Base-by-base conservation (phyloP, 805 yeast species). In the Lachancea dasiensis region DNA sequence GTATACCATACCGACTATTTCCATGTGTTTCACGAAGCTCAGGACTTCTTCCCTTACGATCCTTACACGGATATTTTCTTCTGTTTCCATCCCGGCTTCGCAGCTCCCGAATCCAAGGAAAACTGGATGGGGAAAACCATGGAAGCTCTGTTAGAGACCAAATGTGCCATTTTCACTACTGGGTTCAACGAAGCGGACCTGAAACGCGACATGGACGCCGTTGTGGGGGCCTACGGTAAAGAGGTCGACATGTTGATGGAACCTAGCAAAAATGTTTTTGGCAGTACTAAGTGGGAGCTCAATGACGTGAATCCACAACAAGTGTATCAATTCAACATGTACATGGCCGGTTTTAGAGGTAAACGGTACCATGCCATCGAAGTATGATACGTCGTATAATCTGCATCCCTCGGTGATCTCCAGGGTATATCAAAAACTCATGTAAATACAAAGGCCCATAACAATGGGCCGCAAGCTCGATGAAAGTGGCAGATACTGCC, bases 41-140 rank as follows among this genome's bases (percentile, higher is more conserved):
- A 89, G 52, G 97, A 90, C 64, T 85, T 92, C 60, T 86, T 86
- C 79, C 98, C 98, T 4, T 92, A 89, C 61, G 98, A 92, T 61
- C 98, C 99, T 31, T 92, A 90, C 62, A 73, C 86, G 58, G 98
- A 92, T 59, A 77, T 78, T 19, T 92, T 92, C 64, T 87, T 86
- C 73, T 70, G 85, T 37, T 92, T 90, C 82, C 97, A 90, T 60
- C 97, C 98, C 3, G 96, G 96, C 27, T 75, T 87, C 55, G 80
- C 86, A 14, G 82, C 92, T 6, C 83, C 85, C 10, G 95, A 86
- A 53, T 69, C 80, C 16, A 71, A 75, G 58, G 80, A 81, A 42
- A 75, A 77, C 54, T 90, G 97, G 97, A 83, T 95, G 94, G 75
- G 75, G 46, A 81, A 85, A 59, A 71, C 95, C 0, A 66, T 92